Evolutionary conservation across 2,329 filamentous ascomycete species (phyloP).

Genomic region (Scytalidium sp.): DNA sequence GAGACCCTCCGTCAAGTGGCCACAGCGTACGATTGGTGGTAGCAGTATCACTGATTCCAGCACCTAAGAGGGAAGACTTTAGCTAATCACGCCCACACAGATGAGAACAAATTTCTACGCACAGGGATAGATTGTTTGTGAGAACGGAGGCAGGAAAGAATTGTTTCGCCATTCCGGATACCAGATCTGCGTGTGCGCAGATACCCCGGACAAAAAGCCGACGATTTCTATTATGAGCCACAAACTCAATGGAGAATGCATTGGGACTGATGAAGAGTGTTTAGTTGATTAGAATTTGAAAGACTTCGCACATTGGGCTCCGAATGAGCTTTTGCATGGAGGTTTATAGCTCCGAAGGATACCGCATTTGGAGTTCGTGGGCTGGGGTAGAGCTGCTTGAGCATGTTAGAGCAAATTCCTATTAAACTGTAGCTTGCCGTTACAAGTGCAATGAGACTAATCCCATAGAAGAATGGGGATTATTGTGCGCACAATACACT

Average conservation of each 20-base stretch:
- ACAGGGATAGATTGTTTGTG: slow-evolving; percentile 11
- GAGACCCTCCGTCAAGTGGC: background rate
- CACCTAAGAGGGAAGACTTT: slow-evolving; percentile 2
- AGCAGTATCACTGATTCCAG: slow-evolving; percentile 8
- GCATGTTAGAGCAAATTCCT: too few relatives aligned
- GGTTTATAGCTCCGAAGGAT: too few relatives aligned
- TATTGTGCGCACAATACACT: too few relatives aligned
- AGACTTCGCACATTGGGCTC: too few relatives aligned
- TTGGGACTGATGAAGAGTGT: background rate
- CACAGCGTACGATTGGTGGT: slow-evolving; percentile 1
- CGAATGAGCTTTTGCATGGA: too few relatives aligned
- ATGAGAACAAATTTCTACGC: background rate
- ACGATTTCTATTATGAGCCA: background rate
- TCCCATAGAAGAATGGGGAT: too few relatives aligned
- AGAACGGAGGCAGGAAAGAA: slow-evolving; percentile 7
- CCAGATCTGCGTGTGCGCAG: slow-evolving; percentile 8
- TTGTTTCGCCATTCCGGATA: slow-evolving; percentile 6
- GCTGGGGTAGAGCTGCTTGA: too few relatives aligned
- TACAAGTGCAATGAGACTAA: too few relatives aligned
- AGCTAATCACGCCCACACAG: background rate
- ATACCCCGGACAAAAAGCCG: background rate
- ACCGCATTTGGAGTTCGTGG: too few relatives aligned
- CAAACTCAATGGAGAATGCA: background rate
- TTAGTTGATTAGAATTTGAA: background rate
- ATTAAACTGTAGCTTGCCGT: too few relatives aligned